phyloP scores from a whole-genome alignment of 345 rosid species.

The Eucalyptus brandiana region DNA sequence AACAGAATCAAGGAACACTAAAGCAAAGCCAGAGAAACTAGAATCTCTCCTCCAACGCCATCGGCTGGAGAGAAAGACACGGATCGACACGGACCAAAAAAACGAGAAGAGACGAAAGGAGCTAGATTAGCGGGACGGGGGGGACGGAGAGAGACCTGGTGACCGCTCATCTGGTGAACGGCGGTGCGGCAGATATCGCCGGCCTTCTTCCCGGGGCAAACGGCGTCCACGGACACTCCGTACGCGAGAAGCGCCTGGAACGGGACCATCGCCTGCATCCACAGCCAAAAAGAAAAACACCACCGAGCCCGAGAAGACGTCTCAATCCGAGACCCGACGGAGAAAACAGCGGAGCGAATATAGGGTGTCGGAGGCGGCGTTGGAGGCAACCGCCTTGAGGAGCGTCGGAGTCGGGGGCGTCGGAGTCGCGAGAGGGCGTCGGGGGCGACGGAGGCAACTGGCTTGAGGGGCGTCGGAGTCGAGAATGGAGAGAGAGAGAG shows the following conservation, averaged over 20 bases:
- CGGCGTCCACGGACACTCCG: constrained; percentile 62
- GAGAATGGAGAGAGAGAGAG: too few relatives aligned
- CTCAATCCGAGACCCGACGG: background rate
- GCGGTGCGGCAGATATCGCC: constrained; percentile 78
- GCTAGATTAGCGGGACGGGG: background rate
- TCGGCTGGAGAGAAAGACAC: background rate
- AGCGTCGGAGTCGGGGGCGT: too few relatives aligned
- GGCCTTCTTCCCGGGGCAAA: constrained; percentile 74
- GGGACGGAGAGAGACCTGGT: constrained; percentile 52
- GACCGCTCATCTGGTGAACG: constrained; percentile 33
- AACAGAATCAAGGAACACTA: background rate
- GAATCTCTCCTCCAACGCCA: background rate
- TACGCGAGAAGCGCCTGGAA: constrained; percentile 74
- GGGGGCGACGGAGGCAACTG: too few relatives aligned
- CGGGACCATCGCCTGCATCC: constrained; percentile 79
- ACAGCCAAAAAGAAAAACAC: background rate
- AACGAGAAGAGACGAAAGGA: background rate
- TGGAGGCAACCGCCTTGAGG: too few relatives aligned
- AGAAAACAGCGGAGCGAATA: background rate
- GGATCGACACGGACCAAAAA: background rate
- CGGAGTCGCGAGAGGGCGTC: too few relatives aligned
- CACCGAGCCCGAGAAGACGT: background rate
- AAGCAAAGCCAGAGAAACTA: background rate
- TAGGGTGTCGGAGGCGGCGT: background rate
- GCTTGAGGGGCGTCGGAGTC: too few relatives aligned